A percentile compares a stretch with the other conserved stretches of the same genome.
These are phyloP conservation scores for Trichoderma erinaceum DNA, from an alignment of 495 filamentous ascomycete genomes.

Conservation along the genomic window DNA sequence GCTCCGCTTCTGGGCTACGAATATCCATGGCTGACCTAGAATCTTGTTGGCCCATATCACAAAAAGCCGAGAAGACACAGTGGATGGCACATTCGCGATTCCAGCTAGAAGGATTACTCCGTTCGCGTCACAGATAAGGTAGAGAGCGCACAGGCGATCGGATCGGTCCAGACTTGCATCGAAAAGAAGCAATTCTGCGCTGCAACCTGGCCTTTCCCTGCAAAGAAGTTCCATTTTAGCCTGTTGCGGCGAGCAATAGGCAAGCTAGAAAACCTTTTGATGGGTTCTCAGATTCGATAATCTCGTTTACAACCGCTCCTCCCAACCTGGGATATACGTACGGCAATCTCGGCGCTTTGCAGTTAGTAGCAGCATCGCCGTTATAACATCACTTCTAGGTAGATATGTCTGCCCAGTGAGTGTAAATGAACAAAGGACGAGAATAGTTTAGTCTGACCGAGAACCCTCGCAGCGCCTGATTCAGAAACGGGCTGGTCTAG, in stretches of 20 bases:
- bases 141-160: constrained; percentile 7
- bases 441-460: not conserved
- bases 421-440: not conserved
- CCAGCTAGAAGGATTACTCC: not conserved
- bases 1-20: no score
- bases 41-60: no score
- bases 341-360: not conserved
- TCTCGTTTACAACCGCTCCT: not conserved
- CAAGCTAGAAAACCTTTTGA: not conserved
- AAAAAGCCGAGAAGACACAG: not conserved
- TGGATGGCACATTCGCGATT: not conserved
- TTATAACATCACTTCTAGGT: no score
- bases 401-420: not conserved
- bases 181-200: constrained; percentile 3
- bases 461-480: constrained; percentile 4
- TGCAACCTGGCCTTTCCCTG: not conserved
- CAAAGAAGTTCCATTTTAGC: not conserved
- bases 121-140: constrained; percentile 4
- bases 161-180: not conserved
- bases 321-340: not conserved
- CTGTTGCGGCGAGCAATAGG: not conserved
- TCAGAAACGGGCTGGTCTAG: not conserved
- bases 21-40: no score
- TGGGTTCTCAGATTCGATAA: not conserved
- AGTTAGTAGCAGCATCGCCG: not conserved